Base-by-base conservation (phyloP, 139 green algal genomes). In the Haematococcus lacustris region DNA sequence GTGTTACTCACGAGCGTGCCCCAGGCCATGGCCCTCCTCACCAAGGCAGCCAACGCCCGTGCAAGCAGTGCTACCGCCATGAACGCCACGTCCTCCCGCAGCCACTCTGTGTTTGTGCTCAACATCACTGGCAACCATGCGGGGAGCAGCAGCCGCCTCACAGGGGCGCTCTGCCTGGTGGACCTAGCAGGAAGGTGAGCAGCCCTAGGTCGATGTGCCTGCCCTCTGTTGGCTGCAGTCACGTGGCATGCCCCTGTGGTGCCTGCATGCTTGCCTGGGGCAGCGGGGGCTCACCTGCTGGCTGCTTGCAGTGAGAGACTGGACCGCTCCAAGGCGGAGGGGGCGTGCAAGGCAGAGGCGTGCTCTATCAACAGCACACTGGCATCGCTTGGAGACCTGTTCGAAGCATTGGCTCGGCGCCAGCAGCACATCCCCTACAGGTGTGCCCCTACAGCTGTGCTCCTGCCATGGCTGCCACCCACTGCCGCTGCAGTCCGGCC, bases 291-390 rank as follows among this genome's bases (percentile, higher is more conserved):
- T 28, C 59, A 26, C 35, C 30, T 47, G n/a, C 71, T 32, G n/a
- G n/a, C n/a, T 41, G 50, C 47, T 26, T 80, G 77, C 80, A 93
- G 88, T 71, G 90, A 95, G 80, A 82, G 90, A 1, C 79, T 95
- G 70, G 82, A 81, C 30, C 76, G 90, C 51, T 88, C 76, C 39
- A 60, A 83, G 51, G 92, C 85, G 7, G 86, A 91, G 73, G 92
- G 90, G 9, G 71, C 87, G 82, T 83, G 89, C 23, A 84, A 87
- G 73, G 89, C 88, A 67, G 93, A 98, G 82, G 86, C 92, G 23
- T 94, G 89, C 75, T 84, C 82, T 65, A 98, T 98, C 81, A 98
- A 98, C 86, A 93, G 94, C 83, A 85, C 72, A 34, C 86, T 97
- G 34, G 84, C 71, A 35, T 75, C 78, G 7, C 81, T 97, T 51